phyloP scores from a whole-genome alignment of 106 monocot genomes.

The Apostasia ramifera region DNA sequence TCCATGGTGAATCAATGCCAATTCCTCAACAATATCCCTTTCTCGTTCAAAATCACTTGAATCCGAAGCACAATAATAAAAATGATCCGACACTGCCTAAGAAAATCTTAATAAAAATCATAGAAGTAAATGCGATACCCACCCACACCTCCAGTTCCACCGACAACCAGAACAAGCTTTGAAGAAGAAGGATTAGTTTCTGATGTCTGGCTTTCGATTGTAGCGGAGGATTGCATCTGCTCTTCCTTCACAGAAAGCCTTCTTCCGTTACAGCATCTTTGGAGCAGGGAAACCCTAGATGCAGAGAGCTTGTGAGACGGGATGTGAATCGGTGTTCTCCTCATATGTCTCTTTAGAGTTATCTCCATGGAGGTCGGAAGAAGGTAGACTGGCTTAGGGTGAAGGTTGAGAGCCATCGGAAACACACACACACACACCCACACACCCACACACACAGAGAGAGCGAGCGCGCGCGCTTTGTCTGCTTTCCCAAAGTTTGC shows the following conservation, averaged over 20 bases:
- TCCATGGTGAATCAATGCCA: no score
- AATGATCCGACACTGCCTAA: background rate
- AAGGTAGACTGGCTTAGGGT: background rate
- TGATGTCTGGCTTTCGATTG: background rate
- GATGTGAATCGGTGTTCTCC: background rate
- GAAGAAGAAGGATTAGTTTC: constrained; percentile 2
- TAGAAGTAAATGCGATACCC: background rate
- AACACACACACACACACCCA: no score
- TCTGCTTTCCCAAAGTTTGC: no score
- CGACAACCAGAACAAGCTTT: constrained; percentile 4
- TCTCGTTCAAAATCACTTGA: no score
- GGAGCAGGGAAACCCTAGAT: background rate
- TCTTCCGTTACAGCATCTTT: background rate
- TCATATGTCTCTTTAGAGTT: background rate
- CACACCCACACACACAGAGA: no score
- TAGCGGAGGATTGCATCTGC: background rate
- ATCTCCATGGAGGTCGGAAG: background rate
- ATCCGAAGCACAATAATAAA: no score
- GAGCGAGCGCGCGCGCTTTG: no score
- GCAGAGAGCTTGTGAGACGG: background rate
- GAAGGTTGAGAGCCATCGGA: constrained; percentile 1
- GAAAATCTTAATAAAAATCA: background rate
- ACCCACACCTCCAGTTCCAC: constrained; percentile 5
- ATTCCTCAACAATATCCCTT: no score
- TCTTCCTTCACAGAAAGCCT: background rate